Evolutionary conservation across 176 grass and related monocot genomes (phyloP).

Genomic region (Bromus sterilis): DNA sequence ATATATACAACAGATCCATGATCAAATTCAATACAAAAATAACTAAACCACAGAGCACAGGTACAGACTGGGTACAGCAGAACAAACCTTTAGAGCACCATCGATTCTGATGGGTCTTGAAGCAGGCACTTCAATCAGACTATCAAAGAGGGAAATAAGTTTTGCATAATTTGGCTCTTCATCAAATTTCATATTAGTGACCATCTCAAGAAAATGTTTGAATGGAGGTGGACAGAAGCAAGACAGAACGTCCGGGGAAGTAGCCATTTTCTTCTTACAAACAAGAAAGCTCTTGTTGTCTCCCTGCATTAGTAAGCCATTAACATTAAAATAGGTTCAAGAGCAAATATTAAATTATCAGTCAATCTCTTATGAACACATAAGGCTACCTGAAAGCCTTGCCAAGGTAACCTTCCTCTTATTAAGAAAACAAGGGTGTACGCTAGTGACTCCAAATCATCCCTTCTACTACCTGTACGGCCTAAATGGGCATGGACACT

Average conservation of each 20-base stretch:
- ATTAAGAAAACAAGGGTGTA: slow-evolving; percentile 88
- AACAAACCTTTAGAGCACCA: slow-evolving; percentile 77
- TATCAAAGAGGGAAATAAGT: slow-evolving; percentile 73
- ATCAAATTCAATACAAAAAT: not conserved
- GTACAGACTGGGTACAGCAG: not conserved
- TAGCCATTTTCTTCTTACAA: slow-evolving; percentile 91
- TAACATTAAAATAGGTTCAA: slow-evolving; percentile 9
- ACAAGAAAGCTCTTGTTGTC: slow-evolving; percentile 94
- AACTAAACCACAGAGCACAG: not conserved
- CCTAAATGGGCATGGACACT: slow-evolving; percentile 94
- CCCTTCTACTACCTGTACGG: slow-evolving; percentile 78
- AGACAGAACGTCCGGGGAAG: slow-evolving; percentile 58
- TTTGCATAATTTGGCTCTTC: slow-evolving; percentile 89
- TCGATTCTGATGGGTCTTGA: slow-evolving; percentile 75
- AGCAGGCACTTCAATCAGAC: slow-evolving; percentile 60
- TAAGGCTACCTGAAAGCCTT: slow-evolving; percentile 85
- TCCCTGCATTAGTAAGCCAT: slow-evolving; percentile 41
- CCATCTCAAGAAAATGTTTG: slow-evolving; percentile 77
- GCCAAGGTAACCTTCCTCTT: slow-evolving; percentile 84
- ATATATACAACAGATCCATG: slow-evolving; percentile 4
- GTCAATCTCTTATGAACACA: not conserved
- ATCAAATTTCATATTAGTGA: slow-evolving; percentile 81
- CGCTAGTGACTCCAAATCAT: slow-evolving; percentile 87
- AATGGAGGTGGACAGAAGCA: slow-evolving; percentile 79
- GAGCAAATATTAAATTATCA: not conserved